Evolutionary conservation across 208 protist species (phyloP), one percentile per base, ranked within the genome.

Genomic region (Trypanosoma conorhini): DNA sequence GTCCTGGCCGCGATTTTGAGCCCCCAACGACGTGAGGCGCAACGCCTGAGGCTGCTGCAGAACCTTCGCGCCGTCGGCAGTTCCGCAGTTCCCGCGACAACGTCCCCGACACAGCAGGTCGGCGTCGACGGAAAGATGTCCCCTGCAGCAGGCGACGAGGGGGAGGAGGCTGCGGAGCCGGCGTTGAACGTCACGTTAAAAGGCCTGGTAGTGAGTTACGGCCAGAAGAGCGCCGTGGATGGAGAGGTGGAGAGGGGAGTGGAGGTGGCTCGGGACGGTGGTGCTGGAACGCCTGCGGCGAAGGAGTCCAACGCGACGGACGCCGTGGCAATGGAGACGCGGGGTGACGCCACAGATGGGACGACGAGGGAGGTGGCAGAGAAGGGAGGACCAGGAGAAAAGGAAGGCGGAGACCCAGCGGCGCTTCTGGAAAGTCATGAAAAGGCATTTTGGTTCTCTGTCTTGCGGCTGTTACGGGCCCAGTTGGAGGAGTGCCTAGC

Each of bases 1-100:
- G 52, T 92, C 48, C 66, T 77, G 0, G 86, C 85, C 2, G 87
- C 86, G 8, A 40, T 92, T 46, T 68, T 89, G 24, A 86, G 82
- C 44, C 81, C 87, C 5, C 80, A 84, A 58, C 50, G 46, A 24
- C 31, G 62, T 33, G 79, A 81, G 31, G 40, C 56, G 33, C 79
- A 91, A 64, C 54, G 66, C 7, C 35, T 56, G 48, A 71, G 72
- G 51, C 67, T 91, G 0, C n/a, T 82, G 19, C 74, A 68, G 30
- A 76, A 83, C 74, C 56, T 87, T 62, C 70, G 58, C 30, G 67
- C 35, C 40, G 38, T 70, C 2, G 26, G 24, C 17, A 12, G 42
- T 1, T 3, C 1, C 8, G 8, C 15, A 19, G 1, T 12, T 12
- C 17, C 42, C 1, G 42, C 15, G 42, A 46, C 42, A 13, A 10